phyloP scores from a whole-genome alignment of 805 yeast species.

The Sugiyamaella lignohabitans region DNA sequence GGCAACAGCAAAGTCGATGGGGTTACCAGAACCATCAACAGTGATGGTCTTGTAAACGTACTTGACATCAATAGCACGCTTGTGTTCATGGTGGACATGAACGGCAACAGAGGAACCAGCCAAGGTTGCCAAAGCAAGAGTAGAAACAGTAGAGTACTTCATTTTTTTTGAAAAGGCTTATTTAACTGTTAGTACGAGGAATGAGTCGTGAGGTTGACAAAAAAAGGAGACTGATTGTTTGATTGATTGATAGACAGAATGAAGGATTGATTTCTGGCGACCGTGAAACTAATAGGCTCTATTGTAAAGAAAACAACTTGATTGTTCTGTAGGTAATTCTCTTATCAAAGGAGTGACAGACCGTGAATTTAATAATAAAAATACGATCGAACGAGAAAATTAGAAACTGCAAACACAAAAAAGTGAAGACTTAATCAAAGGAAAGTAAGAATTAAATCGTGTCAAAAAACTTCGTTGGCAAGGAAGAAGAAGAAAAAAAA shows the following conservation, averaged over 20 bases:
- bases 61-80: constrained; percentile 39
- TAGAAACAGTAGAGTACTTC: constrained; percentile 15
- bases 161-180: too few species aligned
- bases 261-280: too few species aligned
- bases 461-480: too few species aligned
- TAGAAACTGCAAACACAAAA: too few species aligned
- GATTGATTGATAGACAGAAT: neutral
- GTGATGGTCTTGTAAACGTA: constrained; percentile 43
- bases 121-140: constrained; percentile 7
- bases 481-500: too few species aligned
- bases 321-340: neutral
- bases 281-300: too few species aligned
- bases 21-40: constrained; percentile 36
- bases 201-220: neutral
- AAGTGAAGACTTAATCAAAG: too few species aligned
- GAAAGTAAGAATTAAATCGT: too few species aligned
- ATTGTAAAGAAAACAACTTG: neutral
- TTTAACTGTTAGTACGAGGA: neutral
- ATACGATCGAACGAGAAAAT: neutral
- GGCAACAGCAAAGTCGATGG: constrained; percentile 31
- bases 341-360: neutral
- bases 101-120: constrained; percentile 16
- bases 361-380: neutral
- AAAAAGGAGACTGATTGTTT: neutral
- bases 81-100: constrained; percentile 49